Conservation (phyloP, 768 basidiomycete genomes). For the Russula brevipes region DNA sequence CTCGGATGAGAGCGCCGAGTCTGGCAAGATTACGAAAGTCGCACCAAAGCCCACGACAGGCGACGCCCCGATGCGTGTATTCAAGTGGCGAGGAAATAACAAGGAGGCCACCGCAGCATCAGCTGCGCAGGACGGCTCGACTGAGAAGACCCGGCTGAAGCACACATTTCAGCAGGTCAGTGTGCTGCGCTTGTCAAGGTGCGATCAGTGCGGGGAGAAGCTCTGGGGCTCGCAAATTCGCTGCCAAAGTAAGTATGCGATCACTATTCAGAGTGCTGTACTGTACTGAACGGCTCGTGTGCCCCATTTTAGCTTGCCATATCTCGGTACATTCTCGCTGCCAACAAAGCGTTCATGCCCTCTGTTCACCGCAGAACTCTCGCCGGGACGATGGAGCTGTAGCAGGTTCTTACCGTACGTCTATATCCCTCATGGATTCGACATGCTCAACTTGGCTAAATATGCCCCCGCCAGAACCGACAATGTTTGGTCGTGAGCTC, state of each 20-base stretch:
- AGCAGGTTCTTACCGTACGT: constrained; percentile 9
- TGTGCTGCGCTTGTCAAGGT: constrained; percentile 82
- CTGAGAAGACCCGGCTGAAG: constrained; percentile 36
- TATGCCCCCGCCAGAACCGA: constrained; percentile 50
- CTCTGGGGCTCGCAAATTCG: constrained; percentile 97
- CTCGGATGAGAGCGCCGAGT: constrained; percentile 46
- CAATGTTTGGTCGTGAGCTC: constrained; percentile 91
- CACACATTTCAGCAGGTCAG: constrained; percentile 90
- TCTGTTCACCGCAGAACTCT: constrained; percentile 17
- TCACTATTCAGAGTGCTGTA: neutral
- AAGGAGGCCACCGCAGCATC: constrained; percentile 54
- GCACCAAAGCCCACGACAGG: constrained; percentile 35
- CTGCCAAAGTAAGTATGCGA: constrained; percentile 64
- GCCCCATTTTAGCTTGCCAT: constrained; percentile 15
- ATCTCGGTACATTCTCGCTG: constrained; percentile 26
- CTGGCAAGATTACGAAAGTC: constrained; percentile 39
- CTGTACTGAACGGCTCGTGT: neutral
- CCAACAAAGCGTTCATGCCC: constrained; percentile 11
- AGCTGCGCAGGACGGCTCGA: constrained; percentile 26
- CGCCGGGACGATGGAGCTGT: constrained; percentile 15
- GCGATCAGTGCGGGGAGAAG: constrained; percentile 96
- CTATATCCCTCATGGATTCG: neutral
- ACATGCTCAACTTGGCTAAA: constrained; percentile 16
- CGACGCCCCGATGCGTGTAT: constrained; percentile 37
- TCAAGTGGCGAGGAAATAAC: constrained; percentile 54